Evolutionary conservation across 2,329 filamentous ascomycete genomes (phyloP).

Genomic region (Exophiala spinifera): DNA sequence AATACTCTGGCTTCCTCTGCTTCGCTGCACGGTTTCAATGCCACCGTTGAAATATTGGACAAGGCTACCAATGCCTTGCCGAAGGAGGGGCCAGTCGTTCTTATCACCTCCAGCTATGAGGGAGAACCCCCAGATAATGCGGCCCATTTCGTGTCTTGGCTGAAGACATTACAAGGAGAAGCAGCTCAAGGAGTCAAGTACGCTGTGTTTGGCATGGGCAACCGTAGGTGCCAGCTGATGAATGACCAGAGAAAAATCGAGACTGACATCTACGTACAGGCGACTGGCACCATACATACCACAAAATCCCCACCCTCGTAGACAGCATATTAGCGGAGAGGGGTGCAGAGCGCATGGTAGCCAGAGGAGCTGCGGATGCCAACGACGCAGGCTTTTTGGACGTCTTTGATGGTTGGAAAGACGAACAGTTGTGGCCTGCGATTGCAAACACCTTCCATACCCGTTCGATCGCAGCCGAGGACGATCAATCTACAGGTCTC

Average conservation of each 20-base stretch:
- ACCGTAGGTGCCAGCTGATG: conserved; percentile 30
- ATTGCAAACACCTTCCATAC: conserved; percentile 39
- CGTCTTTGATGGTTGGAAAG: conserved; percentile 66
- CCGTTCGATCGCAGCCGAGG: conserved; percentile 1
- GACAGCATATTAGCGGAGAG: conserved; percentile 52
- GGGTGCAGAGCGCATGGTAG: conserved; percentile 50
- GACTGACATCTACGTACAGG: conserved; percentile 39
- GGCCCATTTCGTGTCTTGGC: conserved; percentile 64
- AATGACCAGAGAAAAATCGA: neutral
- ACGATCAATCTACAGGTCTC: conserved; percentile 37
- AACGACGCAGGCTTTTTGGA: conserved; percentile 63
- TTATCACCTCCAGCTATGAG: conserved; percentile 44
- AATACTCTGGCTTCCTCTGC: conserved; percentile 61
- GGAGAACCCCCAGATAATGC: conserved; percentile 54
- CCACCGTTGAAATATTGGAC: conserved; percentile 58
- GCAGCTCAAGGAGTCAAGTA: conserved; percentile 58
- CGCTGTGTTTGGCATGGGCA: conserved; percentile 68
- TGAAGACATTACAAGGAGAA: conserved; percentile 52
- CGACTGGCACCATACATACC: conserved; percentile 53
- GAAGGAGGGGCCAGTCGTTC: conserved; percentile 58
- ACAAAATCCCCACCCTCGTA: conserved; percentile 62
- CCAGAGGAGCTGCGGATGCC: conserved; percentile 52
- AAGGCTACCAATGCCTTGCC: conserved; percentile 59
- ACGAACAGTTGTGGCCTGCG: conserved; percentile 52
- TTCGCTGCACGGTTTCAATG: conserved; percentile 56